Base-by-base conservation (phyloP, 1,139 yeast genomes). In the Candida tetrigidarum region DNA sequence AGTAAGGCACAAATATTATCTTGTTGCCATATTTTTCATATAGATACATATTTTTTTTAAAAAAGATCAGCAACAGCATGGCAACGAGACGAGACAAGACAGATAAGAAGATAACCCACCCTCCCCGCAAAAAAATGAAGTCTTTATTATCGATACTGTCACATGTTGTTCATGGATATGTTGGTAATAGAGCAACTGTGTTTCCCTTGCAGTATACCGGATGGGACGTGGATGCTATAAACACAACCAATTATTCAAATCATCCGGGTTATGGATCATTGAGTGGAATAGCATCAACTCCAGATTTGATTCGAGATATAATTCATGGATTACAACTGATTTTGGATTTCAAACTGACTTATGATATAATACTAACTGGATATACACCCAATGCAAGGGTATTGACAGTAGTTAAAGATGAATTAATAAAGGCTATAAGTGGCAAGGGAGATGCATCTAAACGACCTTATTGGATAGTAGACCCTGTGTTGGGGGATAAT, bases 291-390 rank as follows among this genome's bases (percentile, higher is more conserved):
- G 39, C 49, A 33, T 15, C 49, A 9, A 27, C 57, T 5, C 53
- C 63, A 3, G 58, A 60, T 16, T 48, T 56, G 23, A 49, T 65
- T 2, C 46, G 40, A 10, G 62, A 58, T 36, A 50, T 67, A 9
- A 47, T 66, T 9, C 43, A 50, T 6, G 71, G 71, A 2, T 45
- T 67, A 16, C 50, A 54, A 43, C 52, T 54, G 16, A 62, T 66
- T 6, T 44, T 61, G 2, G 57, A 58, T 39, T 49, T 64, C 26
- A 42, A 63, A 1, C 56, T 64, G 27, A 61, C 60, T 4, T 87
- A 86, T 57, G 79, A 79, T 51, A 83, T 87, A 22, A 59, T 88
- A 2, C 60, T 88, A 43, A 83, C 91, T 0, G 96, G 96, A 0
- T 89, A 89, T 58, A 72, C 83, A 2, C 90, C 92, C 12, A 80